Evolutionary conservation across 139 green algal species (phyloP).

Genomic region (Edaphochlamys debaryana): DNA sequence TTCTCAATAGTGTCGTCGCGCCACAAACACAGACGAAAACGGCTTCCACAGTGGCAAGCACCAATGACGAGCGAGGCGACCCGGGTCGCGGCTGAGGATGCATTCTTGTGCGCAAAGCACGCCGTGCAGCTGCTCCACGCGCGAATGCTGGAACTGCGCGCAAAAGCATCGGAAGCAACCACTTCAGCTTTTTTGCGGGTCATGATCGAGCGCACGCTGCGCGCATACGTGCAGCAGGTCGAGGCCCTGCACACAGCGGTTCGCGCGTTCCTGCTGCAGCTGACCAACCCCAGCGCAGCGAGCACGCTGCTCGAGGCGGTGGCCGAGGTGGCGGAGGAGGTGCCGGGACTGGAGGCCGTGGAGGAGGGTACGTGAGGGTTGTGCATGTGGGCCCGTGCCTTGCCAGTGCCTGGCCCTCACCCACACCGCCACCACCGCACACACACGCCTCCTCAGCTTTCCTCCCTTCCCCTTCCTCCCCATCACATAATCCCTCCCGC

Average conservation of each 20-base stretch:
- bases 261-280: background rate
- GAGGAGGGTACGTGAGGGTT: conserved; percentile 1
- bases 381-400: background rate
- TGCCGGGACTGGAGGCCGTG: background rate
- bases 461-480: background rate
- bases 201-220: background rate
- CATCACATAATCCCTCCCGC: background rate
- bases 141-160: background rate
- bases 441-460: background rate
- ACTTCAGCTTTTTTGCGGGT: background rate
- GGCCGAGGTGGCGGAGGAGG: background rate
- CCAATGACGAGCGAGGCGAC: too few species aligned
- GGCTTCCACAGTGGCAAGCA: too few species aligned
- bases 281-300: background rate
- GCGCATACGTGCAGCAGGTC: background rate
- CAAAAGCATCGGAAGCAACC: background rate
- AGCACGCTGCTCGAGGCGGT: background rate
- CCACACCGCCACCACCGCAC: background rate
- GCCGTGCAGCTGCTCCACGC: background rate
- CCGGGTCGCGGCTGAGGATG: too few species aligned
- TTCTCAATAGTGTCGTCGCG: too few species aligned
- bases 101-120: conserved; percentile 20
- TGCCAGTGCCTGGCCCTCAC: background rate
- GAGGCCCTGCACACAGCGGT: background rate
- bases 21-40: too few species aligned